Base-by-base conservation (phyloP, 2,329 filamentous ascomycete genomes). In the Furcasterigmium furcatum region DNA sequence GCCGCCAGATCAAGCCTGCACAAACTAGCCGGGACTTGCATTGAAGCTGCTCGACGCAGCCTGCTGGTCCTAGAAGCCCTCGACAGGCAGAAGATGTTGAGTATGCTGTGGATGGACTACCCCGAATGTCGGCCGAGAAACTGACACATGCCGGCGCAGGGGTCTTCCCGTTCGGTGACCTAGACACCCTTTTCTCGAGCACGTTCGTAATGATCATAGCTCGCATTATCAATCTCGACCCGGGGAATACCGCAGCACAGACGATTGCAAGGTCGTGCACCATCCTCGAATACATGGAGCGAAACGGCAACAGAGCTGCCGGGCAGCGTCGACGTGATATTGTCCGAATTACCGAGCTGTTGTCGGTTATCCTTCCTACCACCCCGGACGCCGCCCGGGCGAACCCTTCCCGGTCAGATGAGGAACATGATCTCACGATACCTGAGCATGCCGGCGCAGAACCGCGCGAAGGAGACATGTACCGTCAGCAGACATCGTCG, bases 141-240 rank as follows among this genome's bases (percentile, higher is more conserved):
- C 4, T 24, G 14, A 27, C 24, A 27, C 7, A 27, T 27, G 7
- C 24, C 6, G 13, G 7, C 20, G n/a, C 27, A 42, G 40, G 25
- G 9, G 20, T 22, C 12, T 42, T 32, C 19, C 25, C 25, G 10
- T 42, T 42, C 40, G 29, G 29, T 9, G 40, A 42, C 18, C 40
- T 42, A 18, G 40, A 42, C 18, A 30, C 40, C 27, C 29, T 42
- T 27, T 42, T 42, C 27, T 42, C 40, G 9, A 35, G 32, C n/a
- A 35, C 32, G 5, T 35, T 35, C 32, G 16, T 19, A 5, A 5
- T 35, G 32, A 9, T 35, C 14, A 13, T 35, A 9, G 16, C 32
- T 18, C 32, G 32, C 6, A 19, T 35, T 16, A 18, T 35, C n/a
- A 16, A 16, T 5, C 14, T 35, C 14, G 32, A 35, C 5, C n/a